Evolutionary conservation across 345 rosid species (phyloP).

Genomic region (Eucalyptus camaldulensis): DNA sequence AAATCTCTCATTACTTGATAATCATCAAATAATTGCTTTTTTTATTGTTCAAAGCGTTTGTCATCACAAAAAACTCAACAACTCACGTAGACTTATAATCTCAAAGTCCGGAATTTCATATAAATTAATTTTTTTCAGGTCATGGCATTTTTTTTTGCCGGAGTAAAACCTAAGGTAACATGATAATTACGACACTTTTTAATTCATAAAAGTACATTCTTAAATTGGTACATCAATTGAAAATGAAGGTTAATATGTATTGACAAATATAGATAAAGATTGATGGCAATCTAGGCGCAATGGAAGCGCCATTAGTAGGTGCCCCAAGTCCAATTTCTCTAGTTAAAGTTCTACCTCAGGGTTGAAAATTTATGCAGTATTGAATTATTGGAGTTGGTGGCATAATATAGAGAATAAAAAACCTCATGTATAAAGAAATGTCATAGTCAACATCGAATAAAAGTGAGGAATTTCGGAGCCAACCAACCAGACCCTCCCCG

Average conservation of each 20-base stretch:
- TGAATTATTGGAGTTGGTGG: background rate
- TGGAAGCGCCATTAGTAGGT: background rate
- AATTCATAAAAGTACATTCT: background rate
- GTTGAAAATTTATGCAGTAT: background rate
- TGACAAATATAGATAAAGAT: accelerated
- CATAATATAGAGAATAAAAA: background rate
- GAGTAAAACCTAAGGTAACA: background rate
- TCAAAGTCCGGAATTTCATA: background rate
- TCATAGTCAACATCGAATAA: background rate
- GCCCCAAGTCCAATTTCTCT: background rate
- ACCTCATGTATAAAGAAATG: background rate
- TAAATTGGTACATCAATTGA: background rate
- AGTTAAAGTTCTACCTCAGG: background rate
- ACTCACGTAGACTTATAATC: background rate
- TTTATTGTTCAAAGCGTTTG: background rate
- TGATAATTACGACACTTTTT: background rate
- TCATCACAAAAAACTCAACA: background rate
- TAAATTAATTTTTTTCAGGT: background rate
- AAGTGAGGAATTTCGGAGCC: background rate
- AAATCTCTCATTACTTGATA: background rate
- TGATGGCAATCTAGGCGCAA: background rate
- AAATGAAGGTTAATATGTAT: background rate
- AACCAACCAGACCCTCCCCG: background rate
- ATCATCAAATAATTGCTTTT: background rate
- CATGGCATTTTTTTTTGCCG: accelerated